These are phyloP conservation scores for Cadophora sp. DNA, from an alignment of 2,329 filamentous ascomycete species.

Conservation along the genomic window DNA sequence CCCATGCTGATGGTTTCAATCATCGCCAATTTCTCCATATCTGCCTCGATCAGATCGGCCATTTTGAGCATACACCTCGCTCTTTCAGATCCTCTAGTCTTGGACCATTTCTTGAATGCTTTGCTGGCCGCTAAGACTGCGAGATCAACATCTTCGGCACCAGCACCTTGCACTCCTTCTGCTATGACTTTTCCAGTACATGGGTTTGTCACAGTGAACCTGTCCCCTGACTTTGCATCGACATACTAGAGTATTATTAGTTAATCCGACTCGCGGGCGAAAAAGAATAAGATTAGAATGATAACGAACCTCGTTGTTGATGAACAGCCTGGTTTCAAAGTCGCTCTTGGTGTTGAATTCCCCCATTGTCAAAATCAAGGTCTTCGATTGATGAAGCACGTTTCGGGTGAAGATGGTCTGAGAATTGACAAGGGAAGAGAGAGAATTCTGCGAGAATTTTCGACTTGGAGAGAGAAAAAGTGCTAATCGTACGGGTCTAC, in stretches of 20 bases:
- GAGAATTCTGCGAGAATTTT: too few species aligned
- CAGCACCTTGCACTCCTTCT: neutral
- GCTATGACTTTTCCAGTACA: neutral
- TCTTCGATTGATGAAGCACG: too few species aligned
- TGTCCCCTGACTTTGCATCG: neutral
- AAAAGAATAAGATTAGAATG: neutral
- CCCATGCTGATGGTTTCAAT: constrained; percentile 54
- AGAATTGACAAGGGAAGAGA: too few species aligned
- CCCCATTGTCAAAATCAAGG: too few species aligned
- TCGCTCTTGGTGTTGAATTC: too few species aligned
- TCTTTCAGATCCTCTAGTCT: constrained; percentile 46
- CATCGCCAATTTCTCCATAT: constrained; percentile 45
- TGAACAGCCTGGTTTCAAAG: neutral
- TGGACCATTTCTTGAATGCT: constrained; percentile 52
- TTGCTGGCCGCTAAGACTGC: constrained; percentile 52
- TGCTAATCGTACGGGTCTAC: too few species aligned
- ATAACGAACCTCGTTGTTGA: constrained; percentile 5
- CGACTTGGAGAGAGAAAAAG: too few species aligned
- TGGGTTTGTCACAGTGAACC: neutral
- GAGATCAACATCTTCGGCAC: constrained; percentile 46
- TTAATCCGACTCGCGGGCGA: neutral
- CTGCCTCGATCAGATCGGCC: constrained; percentile 50
- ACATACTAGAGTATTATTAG: neutral
- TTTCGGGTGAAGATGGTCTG: too few species aligned
- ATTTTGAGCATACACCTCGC: constrained; percentile 50